Evolutionary conservation across 345 rosid genomes (phyloP).

Genomic region (Sisymbrium irio): DNA sequence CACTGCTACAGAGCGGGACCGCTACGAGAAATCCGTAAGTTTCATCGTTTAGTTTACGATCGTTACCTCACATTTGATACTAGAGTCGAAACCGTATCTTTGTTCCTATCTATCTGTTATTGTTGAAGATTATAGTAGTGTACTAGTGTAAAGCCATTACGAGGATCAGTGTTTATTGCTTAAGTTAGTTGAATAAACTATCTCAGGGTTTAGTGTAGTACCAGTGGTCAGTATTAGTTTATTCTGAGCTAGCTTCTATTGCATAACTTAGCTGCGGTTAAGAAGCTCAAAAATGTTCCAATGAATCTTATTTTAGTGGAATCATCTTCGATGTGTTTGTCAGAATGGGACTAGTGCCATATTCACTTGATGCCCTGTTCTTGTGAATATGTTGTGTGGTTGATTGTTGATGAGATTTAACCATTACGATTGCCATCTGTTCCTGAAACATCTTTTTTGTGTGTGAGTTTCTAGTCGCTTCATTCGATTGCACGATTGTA

Average conservation of each 20-base stretch:
- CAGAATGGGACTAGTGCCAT: neutral
- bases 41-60: neutral
- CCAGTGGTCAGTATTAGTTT: neutral
- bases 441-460: neutral
- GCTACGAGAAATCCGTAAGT: slow-evolving; percentile 76
- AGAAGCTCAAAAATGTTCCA: neutral
- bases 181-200: neutral
- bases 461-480: neutral
- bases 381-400: neutral
- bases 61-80: neutral
- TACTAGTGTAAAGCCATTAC: neutral
- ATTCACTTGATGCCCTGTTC: neutral
- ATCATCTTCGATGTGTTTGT: neutral
- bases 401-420: neutral
- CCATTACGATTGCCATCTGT: neutral
- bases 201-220: no score
- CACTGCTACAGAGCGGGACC: slow-evolving; percentile 83
- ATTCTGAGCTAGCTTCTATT: neutral
- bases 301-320: neutral
- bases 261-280: neutral
- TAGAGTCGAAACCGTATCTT: neutral
- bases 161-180: neutral
- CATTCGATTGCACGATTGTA: neutral
- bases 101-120: neutral
- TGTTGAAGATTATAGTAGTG: neutral